Conservation (phyloP, 345 rosid species). For the Hevea brasiliensis region DNA sequence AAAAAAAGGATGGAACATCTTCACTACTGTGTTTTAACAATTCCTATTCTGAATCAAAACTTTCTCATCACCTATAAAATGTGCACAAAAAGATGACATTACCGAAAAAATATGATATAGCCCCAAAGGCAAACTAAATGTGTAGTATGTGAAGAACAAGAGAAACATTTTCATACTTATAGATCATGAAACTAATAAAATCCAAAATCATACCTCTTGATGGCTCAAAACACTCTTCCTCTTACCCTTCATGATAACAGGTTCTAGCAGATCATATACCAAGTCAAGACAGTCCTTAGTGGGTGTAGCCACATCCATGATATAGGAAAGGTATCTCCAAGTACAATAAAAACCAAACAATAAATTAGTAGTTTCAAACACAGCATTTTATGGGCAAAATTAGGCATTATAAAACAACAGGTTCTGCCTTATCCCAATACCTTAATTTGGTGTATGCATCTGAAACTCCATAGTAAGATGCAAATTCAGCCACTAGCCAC, state of each 20-base stretch:
- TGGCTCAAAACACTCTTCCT: conserved; percentile 30
- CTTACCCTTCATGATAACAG: conserved; percentile 29
- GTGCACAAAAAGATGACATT: background rate
- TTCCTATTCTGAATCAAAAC: background rate
- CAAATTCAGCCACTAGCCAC: conserved; percentile 34
- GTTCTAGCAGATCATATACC: conserved; percentile 22
- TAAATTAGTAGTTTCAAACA: background rate
- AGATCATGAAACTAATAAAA: background rate
- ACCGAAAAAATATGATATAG: background rate
- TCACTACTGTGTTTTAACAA: background rate
- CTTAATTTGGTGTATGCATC: conserved; percentile 31
- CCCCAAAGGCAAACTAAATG: background rate
- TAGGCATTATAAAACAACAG: background rate
- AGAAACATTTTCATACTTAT: background rate
- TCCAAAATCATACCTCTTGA: conserved; percentile 26
- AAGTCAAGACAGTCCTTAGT: conserved; percentile 33
- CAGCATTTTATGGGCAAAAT: background rate
- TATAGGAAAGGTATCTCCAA: conserved; percentile 29
- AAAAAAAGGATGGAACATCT: background rate
- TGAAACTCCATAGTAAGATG: conserved; percentile 31
- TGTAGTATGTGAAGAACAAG: background rate
- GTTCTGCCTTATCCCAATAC: conserved; percentile 6
- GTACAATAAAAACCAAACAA: background rate
- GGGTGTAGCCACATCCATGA: conserved; percentile 38
- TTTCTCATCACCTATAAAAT: background rate